Evolutionary conservation across 768 basidiomycete genomes (phyloP).

Genomic region (Boletus edulis): DNA sequence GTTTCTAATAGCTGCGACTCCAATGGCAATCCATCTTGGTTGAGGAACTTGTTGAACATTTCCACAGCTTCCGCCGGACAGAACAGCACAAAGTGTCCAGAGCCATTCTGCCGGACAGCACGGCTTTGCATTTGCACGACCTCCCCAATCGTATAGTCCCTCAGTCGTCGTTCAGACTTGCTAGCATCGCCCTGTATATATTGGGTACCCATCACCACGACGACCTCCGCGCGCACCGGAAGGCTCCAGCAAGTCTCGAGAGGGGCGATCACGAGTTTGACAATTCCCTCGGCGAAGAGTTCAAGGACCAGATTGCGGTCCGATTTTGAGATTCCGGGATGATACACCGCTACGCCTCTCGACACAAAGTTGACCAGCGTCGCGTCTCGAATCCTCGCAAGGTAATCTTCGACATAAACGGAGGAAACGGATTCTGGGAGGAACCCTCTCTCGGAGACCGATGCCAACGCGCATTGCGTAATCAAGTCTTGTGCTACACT

Average conservation of each 20-base stretch:
- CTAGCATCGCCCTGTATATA: conserved; percentile 54
- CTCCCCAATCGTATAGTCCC: conserved; percentile 79
- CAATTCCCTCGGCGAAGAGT: conserved; percentile 74
- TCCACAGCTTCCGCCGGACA: conserved; percentile 87
- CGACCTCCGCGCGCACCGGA: conserved; percentile 78
- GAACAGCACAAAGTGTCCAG: conserved; percentile 78
- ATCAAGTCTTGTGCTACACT: conserved; percentile 78
- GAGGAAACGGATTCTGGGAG: conserved; percentile 48
- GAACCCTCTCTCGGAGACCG: conserved; percentile 67
- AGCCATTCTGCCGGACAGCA: conserved; percentile 61
- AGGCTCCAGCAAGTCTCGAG: conserved; percentile 86
- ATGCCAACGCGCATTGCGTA: conserved; percentile 80
- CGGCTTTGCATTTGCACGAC: conserved; percentile 90
- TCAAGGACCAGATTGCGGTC: conserved; percentile 77
- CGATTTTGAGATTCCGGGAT: conserved; percentile 60
- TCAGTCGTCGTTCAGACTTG: conserved; percentile 60
- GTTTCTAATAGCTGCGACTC: conserved; percentile 74
- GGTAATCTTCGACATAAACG: conserved; percentile 57
- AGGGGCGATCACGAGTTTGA: conserved; percentile 80
- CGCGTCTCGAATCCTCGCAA: conserved; percentile 57
- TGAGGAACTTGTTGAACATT: conserved; percentile 78
- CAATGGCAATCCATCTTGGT: conserved; percentile 77
- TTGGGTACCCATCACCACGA: conserved; percentile 92
- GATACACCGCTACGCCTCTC: conserved; percentile 87
- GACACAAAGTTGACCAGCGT: conserved; percentile 68